Base-by-base conservation (phyloP, 495 filamentous ascomycete species). In the Xylaria nigripes region DNA sequence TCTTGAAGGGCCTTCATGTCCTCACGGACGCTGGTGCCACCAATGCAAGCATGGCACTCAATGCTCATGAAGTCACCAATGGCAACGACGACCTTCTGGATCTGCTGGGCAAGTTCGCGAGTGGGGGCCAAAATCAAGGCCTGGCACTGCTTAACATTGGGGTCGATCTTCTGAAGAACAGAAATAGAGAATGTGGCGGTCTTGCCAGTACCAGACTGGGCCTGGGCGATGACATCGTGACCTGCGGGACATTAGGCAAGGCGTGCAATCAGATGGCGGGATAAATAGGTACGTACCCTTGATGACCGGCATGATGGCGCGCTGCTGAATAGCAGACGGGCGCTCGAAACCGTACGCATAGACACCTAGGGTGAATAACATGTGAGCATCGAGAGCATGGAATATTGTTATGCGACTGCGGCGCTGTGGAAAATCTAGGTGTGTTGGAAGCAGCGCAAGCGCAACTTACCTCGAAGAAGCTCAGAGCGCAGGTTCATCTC, bases 331-430 rank as follows among this genome's bases (percentile, higher is more conserved):
- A 72, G 93, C 94, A 77, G 93, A 98, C 34, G 93, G 93, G 59
- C 91, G 89, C 81, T 98, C 93, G 76, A 96, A 98, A 84, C 93
- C 93, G 69, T 98, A 98, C 64, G 93, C 93, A 74, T 98, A 98
- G 73, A 98, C 89, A 81, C 93, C 89, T 94, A 46, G 19, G 51
- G 41, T 34, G 19, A 18, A 45, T 6, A 48, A 15, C 16, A 30
- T 50, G 53, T 55, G 38, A 55, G 53, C 16, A 27, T 34, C 8
- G 27, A 19, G n/a, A n/a, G n/a, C n/a, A n/a, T 38, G 8, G 19
- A 42, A 29, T 27, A 22, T n/a, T n/a, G n/a, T 9, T 36, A 12
- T 25, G 58, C 54, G 38, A 24, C 32, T 18, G 36, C 48, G 23
- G 51, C 24, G 41, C 22, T 10, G 25, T 16, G 27, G n/a, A n/a